These are phyloP conservation scores for Lipomyces yamadae DNA, from an alignment of 805 yeast genomes.

Conservation along the genomic window DNA sequence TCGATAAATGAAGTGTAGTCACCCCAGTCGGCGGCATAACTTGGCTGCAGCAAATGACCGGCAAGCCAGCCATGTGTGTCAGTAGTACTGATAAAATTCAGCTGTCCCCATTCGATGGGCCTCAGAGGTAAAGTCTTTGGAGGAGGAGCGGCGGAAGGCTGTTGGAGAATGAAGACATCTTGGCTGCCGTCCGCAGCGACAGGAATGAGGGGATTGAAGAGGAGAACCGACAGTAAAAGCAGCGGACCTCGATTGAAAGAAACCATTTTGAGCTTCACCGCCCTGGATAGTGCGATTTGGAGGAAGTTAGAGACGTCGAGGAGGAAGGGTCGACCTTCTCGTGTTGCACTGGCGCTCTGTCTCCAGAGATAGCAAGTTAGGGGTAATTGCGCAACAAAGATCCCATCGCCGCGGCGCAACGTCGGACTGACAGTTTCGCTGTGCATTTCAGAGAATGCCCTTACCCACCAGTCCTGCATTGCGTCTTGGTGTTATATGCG, in stretches of 20 bases:
- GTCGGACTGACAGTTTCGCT: background rate
- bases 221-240: constrained; percentile 1
- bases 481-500: background rate
- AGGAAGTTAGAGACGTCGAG: background rate
- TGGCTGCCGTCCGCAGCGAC: constrained; percentile 14
- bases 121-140: constrained; percentile 51
- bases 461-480: too few species aligned
- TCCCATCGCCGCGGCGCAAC: too few species aligned
- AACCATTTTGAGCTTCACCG: background rate
- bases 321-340: background rate
- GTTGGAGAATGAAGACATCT: constrained; percentile 38
- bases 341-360: background rate
- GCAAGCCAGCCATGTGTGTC: constrained; percentile 97
- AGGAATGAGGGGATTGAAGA: constrained; percentile 2
- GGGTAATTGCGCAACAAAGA: too few species aligned
- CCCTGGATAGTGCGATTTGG: background rate
- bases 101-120: constrained; percentile 66
- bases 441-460: background rate
- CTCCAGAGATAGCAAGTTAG: background rate
- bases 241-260: background rate
- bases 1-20: constrained; percentile 74
- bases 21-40: constrained; percentile 89
- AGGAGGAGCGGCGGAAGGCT: constrained; percentile 46
- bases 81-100: constrained; percentile 91
- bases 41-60: constrained; percentile 80